Percentiles rank a stretch among this genome's conserved stretches.
Conservation (phyloP, 805 yeast genomes). For the Saccharomycopsis oosterbeekiorum region DNA sequence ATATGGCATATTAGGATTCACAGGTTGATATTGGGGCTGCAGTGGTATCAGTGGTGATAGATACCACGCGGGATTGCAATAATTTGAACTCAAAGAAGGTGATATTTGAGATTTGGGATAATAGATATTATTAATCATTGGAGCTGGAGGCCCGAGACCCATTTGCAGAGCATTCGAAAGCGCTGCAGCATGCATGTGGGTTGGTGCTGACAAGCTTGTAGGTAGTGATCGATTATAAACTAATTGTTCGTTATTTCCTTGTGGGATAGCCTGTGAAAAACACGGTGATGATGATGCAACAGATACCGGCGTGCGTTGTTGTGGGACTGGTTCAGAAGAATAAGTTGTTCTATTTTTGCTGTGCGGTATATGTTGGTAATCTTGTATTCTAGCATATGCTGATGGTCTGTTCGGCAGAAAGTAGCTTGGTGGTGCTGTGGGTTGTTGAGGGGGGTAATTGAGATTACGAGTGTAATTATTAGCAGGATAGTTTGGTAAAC, state of each 20-base stretch:
- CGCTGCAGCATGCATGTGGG: neutral
- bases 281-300: neutral
- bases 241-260: neutral
- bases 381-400: neutral
- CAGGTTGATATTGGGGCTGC: too few relatives aligned
- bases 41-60: too few relatives aligned
- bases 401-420: neutral
- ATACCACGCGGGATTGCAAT: neutral
- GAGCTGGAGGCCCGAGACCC: neutral
- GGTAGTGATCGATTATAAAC: neutral
- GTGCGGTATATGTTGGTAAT: neutral
- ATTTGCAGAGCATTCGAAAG: neutral
- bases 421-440: neutral
- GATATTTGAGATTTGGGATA: neutral
- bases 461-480: neutral
- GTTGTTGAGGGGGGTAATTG: neutral
- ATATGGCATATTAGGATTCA: neutral
- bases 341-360: too few relatives aligned
- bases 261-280: neutral
- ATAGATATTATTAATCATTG: neutral
- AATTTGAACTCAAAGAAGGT: neutral
- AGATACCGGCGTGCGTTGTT: neutral
- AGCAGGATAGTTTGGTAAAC: neutral
- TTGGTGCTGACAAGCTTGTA: too few relatives aligned
- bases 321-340: neutral